Evolutionary conservation across 257 asterid genomes (phyloP).

Genomic region (Solanum arcanum): DNA sequence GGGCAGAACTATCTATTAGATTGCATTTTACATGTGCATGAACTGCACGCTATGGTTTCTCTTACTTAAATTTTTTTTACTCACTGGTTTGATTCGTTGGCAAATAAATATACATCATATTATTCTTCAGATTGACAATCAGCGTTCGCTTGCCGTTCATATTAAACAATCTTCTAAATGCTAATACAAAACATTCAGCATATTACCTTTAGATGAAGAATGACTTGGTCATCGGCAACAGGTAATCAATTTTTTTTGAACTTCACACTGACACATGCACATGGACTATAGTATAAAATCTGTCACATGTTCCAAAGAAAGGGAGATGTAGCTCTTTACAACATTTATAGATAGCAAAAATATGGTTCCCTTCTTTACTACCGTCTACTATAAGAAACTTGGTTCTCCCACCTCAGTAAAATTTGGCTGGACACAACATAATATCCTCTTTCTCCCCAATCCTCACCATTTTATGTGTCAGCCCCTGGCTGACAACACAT

Average conservation of each 20-base stretch:
- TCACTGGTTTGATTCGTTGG: neutral
- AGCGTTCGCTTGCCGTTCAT: neutral
- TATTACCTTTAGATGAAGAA: neutral
- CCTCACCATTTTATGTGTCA: neutral
- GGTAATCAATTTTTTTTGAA: neutral
- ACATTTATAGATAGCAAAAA: neutral
- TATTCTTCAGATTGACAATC: neutral
- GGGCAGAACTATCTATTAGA: neutral
- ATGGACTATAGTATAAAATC: neutral
- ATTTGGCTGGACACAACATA: neutral
- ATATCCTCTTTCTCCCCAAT: neutral
- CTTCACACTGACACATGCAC: neutral
- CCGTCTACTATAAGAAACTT: neutral
- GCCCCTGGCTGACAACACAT: slow-evolving; percentile 79
- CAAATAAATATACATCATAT: neutral
- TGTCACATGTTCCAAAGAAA: neutral
- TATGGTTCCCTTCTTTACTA: neutral
- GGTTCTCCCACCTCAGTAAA: neutral
- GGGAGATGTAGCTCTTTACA: neutral
- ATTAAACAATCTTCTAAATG: neutral
- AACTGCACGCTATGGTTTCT: too few species aligned
- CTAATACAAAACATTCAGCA: neutral
- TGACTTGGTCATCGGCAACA: neutral
- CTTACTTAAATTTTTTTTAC: neutral
- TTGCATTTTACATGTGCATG: neutral